Evolutionary conservation across 805 yeast genomes (phyloP), one percentile per base, ranked within the genome.

Genomic region (Yamadazyma olivae): DNA sequence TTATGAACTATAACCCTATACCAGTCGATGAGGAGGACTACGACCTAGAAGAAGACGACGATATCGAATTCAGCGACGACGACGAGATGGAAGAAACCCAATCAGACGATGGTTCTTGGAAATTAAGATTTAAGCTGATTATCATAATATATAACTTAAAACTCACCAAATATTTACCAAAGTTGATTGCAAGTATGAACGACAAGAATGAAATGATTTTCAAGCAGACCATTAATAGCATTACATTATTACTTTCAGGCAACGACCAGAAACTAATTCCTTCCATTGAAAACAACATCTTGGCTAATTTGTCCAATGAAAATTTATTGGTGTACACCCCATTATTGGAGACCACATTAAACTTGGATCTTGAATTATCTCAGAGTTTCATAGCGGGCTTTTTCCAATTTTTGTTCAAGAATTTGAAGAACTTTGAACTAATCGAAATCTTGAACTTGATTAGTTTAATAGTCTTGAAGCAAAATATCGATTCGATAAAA

Each of bases 81-180:
- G 81, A 74, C 8, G 75, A 68, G 23, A 57, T 54, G 39, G 66
- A 63, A 13, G 59, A 56, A 16, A 64, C 63, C 21, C 64, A 59
- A 17, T 54, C 51, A 14, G 66, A 63, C 35, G 68, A 67, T 35
- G 70, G 64, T 6, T 58, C 65, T 6, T 81, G 90, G 83, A 80
- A 75, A 44, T 57, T 84, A 14, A 63, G 93, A 40, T 61, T 75
- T 27, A 71, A 70, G 35, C 59, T 85, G 0, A 65, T 75, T 5
- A 59, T 57, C 20, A 49, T 79, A 22, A 48, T 73, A 6, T 34
- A 24, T 16, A 24, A 32, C 14, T 19, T 29, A 9, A 16, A 18
- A 3, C 22, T 20, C 13, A 75, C 80, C 2, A 27, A 30, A 5
- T 36, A 34, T 16, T 24, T 54, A 3, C 42, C 38, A 3, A 16